Evolutionary conservation across 257 asterid species (phyloP).

Genomic region (Paulownia fortunei): DNA sequence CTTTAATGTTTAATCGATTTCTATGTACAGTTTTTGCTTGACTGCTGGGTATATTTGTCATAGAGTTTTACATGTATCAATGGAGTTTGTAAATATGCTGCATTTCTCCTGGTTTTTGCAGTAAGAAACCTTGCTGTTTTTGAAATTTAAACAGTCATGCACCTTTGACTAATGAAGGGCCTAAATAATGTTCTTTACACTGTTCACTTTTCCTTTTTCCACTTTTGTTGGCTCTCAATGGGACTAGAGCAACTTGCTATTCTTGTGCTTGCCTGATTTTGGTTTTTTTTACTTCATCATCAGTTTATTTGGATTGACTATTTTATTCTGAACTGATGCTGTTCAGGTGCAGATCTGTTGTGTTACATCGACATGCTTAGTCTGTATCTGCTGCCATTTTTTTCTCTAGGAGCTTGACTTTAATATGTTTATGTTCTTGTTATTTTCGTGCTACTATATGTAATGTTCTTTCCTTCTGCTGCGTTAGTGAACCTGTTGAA

Average conservation of each 20-base stretch:
- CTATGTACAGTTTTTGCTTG: background rate
- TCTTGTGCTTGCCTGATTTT: too few relatives aligned
- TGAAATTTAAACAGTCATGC: background rate
- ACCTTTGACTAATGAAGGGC: background rate
- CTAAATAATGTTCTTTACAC: background rate
- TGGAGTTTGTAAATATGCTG: background rate
- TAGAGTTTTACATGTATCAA: background rate
- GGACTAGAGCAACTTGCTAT: background rate
- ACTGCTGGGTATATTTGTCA: background rate
- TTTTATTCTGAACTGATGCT: background rate
- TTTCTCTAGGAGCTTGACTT: background rate
- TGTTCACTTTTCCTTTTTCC: background rate
- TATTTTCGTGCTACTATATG: background rate
- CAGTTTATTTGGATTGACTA: background rate
- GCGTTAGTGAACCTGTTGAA: background rate
- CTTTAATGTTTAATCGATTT: background rate
- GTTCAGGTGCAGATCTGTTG: background rate
- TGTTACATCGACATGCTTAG: background rate
- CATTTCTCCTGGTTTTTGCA: background rate
- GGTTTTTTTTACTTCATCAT: too few relatives aligned
- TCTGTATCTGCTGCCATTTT: background rate
- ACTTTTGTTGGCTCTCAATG: background rate
- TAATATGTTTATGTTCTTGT: background rate
- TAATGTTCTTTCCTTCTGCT: background rate
- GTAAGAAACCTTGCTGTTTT: background rate